phyloP scores from a whole-genome alignment of 305 asterid genomes.

The Solanum hybrid region DNA sequence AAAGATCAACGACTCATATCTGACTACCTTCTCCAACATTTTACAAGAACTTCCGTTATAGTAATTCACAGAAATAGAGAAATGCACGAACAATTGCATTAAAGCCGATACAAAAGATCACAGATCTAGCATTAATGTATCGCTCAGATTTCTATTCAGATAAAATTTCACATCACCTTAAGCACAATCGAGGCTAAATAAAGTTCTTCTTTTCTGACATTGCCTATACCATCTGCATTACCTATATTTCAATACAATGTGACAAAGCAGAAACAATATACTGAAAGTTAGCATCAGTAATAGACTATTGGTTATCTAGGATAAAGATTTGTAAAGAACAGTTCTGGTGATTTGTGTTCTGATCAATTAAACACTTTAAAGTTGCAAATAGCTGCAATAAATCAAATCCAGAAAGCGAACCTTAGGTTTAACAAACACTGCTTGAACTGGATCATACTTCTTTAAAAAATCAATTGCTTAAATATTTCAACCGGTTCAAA shows the following conservation, averaged over 20 bases:
- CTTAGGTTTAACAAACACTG: background rate
- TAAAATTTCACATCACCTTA: slow-evolving; percentile 35
- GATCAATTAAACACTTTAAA: background rate
- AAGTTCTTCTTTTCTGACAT: slow-evolving; percentile 62
- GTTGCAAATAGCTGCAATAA: background rate
- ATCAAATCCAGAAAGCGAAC: background rate
- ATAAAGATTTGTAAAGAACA: background rate
- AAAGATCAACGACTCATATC: background rate
- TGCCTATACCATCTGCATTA: slow-evolving; percentile 63
- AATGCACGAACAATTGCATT: background rate
- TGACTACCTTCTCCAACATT: background rate
- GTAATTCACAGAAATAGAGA: background rate
- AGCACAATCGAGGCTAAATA: slow-evolving; percentile 52
- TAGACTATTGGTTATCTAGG: background rate
- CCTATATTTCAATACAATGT: slow-evolving; percentile 26
- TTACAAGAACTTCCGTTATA: background rate
- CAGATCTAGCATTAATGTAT: background rate
- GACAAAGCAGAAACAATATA: background rate
- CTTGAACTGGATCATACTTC: background rate
- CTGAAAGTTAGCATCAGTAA: background rate
- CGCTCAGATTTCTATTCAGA: background rate
- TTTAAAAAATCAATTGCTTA: background rate
- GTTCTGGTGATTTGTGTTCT: background rate
- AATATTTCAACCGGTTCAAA: background rate
- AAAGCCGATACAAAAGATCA: background rate